phyloP scores from a whole-genome alignment of 805 yeast species.

The Starmerella floricola region DNA sequence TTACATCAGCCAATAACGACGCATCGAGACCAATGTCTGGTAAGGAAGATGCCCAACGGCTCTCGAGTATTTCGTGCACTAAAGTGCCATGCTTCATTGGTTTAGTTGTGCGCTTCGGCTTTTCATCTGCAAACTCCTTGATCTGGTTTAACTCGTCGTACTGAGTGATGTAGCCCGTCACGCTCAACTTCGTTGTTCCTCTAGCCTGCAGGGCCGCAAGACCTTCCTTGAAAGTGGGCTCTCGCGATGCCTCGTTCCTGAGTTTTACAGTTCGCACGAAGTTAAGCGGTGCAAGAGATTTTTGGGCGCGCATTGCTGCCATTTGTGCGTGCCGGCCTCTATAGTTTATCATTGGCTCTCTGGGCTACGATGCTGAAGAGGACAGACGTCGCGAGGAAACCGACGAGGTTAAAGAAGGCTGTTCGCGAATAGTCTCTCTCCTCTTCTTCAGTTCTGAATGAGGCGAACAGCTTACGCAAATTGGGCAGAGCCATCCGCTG shows the following conservation, averaged over 20 bases:
- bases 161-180: conserved; percentile 17
- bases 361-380: conserved; percentile 72
- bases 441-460: conserved; percentile 77
- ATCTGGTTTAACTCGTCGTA: conserved; percentile 15
- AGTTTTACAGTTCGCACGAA: background rate
- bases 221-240: background rate
- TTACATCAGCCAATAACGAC: no score
- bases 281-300: no score
- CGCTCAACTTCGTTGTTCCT: conserved; percentile 3
- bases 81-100: conserved; percentile 10
- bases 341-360: conserved; percentile 24
- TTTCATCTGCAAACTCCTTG: background rate
- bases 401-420: conserved; percentile 54
- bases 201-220: background rate
- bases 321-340: background rate
- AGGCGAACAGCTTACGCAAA: conserved; percentile 63
- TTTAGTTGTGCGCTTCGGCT: background rate
- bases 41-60: no score
- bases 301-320: no score
- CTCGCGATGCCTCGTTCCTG: background rate
- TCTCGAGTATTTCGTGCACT: conserved; percentile 9
- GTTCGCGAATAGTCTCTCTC: conserved; percentile 62
- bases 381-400: conserved; percentile 71
- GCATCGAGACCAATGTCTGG: no score
- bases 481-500: conserved; percentile 51